Evolutionary conservation across 2,329 filamentous ascomycete species (phyloP).

Genomic region (Elsinoe australis): DNA sequence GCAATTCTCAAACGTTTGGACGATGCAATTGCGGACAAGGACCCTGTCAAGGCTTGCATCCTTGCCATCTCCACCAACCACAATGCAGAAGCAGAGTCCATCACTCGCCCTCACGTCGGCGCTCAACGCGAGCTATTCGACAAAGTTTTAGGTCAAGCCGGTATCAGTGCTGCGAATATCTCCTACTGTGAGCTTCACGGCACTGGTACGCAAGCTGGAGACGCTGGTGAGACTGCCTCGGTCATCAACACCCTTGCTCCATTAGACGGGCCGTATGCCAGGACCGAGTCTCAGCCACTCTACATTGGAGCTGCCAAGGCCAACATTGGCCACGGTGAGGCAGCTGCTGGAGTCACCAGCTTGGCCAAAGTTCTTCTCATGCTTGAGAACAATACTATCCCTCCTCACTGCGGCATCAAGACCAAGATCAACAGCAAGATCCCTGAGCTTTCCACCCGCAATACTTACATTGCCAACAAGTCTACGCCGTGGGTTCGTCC

Average conservation of each 20-base stretch:
- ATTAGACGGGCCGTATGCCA: conserved; percentile 2
- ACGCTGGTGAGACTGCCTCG: conserved; percentile 26
- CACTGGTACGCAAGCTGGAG: conserved; percentile 32
- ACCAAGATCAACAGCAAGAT: conserved; percentile 53
- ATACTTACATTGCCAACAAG: conserved; percentile 52
- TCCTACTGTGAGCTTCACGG: conserved; percentile 29
- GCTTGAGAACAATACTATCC: conserved; percentile 55
- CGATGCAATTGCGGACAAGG: conserved; percentile 30
- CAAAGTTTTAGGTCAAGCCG: conserved; percentile 23
- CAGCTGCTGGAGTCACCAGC: conserved; percentile 39
- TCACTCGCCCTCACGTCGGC: conserved; percentile 26
- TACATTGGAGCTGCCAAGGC: conserved; percentile 26
- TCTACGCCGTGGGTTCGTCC: conserved; percentile 22
- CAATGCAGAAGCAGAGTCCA: conserved; percentile 24
- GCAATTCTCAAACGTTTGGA: conserved; percentile 29
- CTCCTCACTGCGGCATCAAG: conserved; percentile 60
- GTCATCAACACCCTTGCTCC: conserved; percentile 24
- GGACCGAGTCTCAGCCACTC: conserved; percentile 20
- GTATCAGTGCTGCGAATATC: conserved; percentile 23
- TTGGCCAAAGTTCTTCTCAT: conserved; percentile 59
- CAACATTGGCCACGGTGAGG: conserved; percentile 28
- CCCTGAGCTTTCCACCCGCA: conserved; percentile 51
- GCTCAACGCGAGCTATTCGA: conserved; percentile 21
- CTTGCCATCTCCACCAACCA: conserved; percentile 25
- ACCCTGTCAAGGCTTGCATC: conserved; percentile 28